A percentile compares a stretch with the other conserved stretches of the same genome.
Conservation (phyloP, 768 basidiomycete genomes). For the Kwoniella bestiolae region DNA sequence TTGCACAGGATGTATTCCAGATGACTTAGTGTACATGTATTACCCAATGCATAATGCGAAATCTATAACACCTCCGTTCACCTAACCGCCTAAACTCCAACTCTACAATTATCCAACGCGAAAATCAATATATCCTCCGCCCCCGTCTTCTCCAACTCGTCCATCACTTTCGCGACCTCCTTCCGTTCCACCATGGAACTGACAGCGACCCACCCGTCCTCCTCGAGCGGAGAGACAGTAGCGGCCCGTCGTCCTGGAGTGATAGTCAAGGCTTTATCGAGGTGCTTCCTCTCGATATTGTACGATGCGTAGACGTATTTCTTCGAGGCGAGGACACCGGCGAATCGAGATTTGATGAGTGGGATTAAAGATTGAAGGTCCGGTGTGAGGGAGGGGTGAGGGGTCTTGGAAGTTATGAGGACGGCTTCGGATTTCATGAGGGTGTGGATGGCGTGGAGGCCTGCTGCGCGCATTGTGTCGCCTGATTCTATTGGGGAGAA, state of each 20-base stretch:
- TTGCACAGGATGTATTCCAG: too few species aligned
- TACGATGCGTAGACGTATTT: constrained; percentile 87
- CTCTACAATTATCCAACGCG: constrained; percentile 90
- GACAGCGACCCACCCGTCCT: constrained; percentile 85
- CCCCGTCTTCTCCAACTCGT: constrained; percentile 76
- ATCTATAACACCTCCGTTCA: too few species aligned
- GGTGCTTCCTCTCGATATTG: constrained; percentile 73
- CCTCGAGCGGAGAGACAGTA: constrained; percentile 78
- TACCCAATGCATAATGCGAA: too few species aligned
- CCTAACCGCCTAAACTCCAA: constrained; percentile 64
- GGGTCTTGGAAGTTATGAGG: constrained; percentile 71
- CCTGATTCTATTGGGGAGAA: constrained; percentile 77
- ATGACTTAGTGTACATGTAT: too few species aligned
- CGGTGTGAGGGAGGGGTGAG: constrained; percentile 59
- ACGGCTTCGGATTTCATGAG: constrained; percentile 86
- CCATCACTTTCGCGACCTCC: constrained; percentile 80
- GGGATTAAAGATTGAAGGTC: constrained; percentile 71
- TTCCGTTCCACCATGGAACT: constrained; percentile 90
- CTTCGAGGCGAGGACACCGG: constrained; percentile 83
- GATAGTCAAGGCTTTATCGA: constrained; percentile 68
- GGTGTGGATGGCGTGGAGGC: constrained; percentile 89
- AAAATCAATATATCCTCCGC: constrained; percentile 91
- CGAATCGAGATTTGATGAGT: constrained; percentile 81
- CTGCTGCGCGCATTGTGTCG: constrained; percentile 98
- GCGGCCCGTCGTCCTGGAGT: constrained; percentile 90